phyloP scores from a whole-genome alignment of 2,329 filamentous ascomycete genomes.

The Colletotrichum sp. region DNA sequence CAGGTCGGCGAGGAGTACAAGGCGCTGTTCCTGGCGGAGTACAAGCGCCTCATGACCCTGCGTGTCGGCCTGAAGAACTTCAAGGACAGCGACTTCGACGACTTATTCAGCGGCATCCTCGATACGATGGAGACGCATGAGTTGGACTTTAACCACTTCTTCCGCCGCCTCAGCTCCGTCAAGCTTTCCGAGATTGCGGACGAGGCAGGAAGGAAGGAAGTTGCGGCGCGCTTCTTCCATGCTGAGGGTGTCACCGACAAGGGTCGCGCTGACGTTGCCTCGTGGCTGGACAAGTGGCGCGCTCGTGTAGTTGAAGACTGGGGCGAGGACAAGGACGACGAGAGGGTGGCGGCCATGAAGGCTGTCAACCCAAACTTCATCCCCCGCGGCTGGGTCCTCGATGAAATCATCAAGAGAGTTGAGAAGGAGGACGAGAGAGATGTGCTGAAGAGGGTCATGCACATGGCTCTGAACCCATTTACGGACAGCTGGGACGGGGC shows the following conservation, averaged over 20 bases:
- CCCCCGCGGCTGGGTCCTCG: conserved; percentile 88
- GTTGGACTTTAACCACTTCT: conserved; percentile 94
- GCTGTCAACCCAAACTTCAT: conserved; percentile 91
- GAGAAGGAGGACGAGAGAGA: conserved; percentile 84
- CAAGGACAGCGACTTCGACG: conserved; percentile 78
- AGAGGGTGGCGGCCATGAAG: conserved; percentile 78
- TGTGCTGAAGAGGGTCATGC: conserved; percentile 78
- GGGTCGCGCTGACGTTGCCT: conserved; percentile 69
- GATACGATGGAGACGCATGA: conserved; percentile 83
- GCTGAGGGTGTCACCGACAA: conserved; percentile 70
- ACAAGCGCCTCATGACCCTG: conserved; percentile 81
- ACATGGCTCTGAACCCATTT: conserved; percentile 85
- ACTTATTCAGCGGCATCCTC: conserved; percentile 80
- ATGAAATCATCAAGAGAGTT: conserved; percentile 89
- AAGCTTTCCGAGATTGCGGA: conserved; percentile 67
- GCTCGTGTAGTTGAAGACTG: conserved; percentile 77
- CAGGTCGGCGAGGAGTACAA: conserved; percentile 88
- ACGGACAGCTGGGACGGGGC: conserved; percentile 73
- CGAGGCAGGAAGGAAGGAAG: conserved; percentile 65
- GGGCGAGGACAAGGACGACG: conserved; percentile 64
- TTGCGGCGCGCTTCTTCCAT: conserved; percentile 81
- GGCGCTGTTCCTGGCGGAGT: conserved; percentile 84
- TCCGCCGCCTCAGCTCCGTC: conserved; percentile 76
- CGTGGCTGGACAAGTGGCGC: conserved; percentile 85
- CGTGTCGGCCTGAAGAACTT: conserved; percentile 77